Base-by-base conservation (phyloP, 2,329 filamentous ascomycete genomes). In the Teratosphaeria viscida region DNA sequence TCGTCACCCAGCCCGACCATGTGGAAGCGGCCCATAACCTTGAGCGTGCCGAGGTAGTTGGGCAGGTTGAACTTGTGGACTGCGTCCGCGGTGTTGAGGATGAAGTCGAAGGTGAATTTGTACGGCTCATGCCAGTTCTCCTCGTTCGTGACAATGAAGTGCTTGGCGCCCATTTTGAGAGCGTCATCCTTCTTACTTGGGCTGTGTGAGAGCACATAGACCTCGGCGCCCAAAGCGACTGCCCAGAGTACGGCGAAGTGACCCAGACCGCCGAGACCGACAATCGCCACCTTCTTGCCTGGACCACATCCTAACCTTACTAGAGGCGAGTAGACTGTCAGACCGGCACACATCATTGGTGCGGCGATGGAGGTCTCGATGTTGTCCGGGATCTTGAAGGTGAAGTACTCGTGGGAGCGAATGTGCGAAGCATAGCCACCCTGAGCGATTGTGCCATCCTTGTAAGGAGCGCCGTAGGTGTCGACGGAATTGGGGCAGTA, bases 21-120 rank as follows among this genome's bases (percentile, higher is more conserved):
- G 72, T 92, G 83, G 84, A 88, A 94, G 70, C 81, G 82, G 60
- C 87, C 89, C 76, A 91, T 88, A 60, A 92, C 85, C 75, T 92
- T 90, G 72, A 95, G 82, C 68, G 91, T 82, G 62, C 82, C 83
- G 68, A 95, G 83, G 77, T 94, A 95, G 64, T 86, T 81, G 54
- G 60, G 43, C 57, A 64, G 53, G 58, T 64, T 55, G 60, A 64
- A 63, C 37, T 63, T 59, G 68, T 84, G 78, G 57, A 83, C 86
- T 39, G 81, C 84, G 69, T 84, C 88, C 66, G 88, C 86, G 7
- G 84, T 86, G 80, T 87, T 89, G 77, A 91, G 73, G 72, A 91
- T 88, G 66, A 91, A 80, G 76, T 91, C 88, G 67, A 91, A 90
- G 1, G 82, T 84, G 72, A 78, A 80, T 61, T 74, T 76, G 68